phyloP scores from a whole-genome alignment of 31 red algal genomes.

The Odonthalia washingtoniensis region DNA sequence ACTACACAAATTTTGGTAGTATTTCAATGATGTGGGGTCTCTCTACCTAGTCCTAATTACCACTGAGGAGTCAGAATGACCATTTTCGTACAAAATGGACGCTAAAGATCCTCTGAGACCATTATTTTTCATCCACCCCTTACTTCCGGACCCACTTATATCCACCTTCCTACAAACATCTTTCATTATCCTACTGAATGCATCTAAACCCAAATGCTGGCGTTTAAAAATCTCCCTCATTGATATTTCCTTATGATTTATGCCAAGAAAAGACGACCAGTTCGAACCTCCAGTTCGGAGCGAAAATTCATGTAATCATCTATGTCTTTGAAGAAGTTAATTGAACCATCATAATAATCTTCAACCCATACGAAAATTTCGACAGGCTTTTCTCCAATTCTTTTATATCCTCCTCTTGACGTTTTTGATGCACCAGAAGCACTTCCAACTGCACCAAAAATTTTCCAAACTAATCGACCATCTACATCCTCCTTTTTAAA shows the following conservation, averaged over 20 bases:
- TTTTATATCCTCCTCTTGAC: neutral
- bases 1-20: neutral
- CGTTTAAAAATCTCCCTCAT: neutral
- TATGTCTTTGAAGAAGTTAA: slow-evolving; percentile 17
- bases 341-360: neutral
- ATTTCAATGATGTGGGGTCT: neutral
- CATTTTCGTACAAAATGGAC: neutral
- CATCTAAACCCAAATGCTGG: neutral
- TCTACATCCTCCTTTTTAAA: neutral
- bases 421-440: neutral
- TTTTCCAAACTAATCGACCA: neutral
- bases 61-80: neutral
- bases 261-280: neutral
- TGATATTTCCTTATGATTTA: neutral
- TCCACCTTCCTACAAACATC: neutral
- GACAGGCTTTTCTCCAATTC: neutral
- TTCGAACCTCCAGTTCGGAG: neutral
- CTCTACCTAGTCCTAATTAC: neutral
- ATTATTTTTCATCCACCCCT: neutral
- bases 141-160: neutral
- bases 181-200: neutral
- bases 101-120: neutral
- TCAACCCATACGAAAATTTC: neutral
- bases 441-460: neutral
- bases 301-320: neutral